Evolutionary conservation across 306 rosid genomes (phyloP).

Genomic region (Rubus parviflorus): DNA sequence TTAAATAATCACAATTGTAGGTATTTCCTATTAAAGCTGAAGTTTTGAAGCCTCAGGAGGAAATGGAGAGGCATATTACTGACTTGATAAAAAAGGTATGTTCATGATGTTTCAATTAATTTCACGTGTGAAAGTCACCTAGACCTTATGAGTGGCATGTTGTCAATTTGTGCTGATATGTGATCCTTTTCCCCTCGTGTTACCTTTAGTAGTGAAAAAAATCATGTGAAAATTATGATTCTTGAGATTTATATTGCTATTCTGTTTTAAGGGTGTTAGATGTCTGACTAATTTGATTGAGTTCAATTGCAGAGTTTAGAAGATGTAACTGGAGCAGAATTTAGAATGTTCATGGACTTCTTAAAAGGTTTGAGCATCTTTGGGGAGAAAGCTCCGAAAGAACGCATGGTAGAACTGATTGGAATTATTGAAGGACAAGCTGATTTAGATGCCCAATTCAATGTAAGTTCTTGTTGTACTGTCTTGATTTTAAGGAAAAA

Average conservation of each 20-base stretch:
- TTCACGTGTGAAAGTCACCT: conserved; percentile 1
- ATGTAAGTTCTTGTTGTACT: conserved; percentile 45
- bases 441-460: conserved; percentile 80
- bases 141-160: background rate
- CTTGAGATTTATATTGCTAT: background rate
- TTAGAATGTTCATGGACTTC: conserved; percentile 90
- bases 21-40: conserved; percentile 87
- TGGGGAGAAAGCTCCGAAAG: conserved; percentile 85
- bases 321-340: conserved; percentile 90
- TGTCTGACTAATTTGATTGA: conserved; percentile 35
- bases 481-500: conserved; percentile 1
- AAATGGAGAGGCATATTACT: conserved; percentile 97
- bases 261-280: conserved; percentile 13
- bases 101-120: conserved; percentile 20
- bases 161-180: background rate
- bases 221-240: background rate
- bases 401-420: conserved; percentile 83
- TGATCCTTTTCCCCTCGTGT: background rate
- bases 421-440: conserved; percentile 97
- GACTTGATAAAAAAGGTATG: conserved; percentile 85
- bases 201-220: background rate
- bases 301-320: conserved; percentile 66
- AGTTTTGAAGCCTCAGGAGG: conserved; percentile 88
- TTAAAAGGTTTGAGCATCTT: conserved; percentile 76
- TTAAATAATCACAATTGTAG: conserved; percentile 44